Base-by-base conservation (phyloP, 2,329 filamentous ascomycete species). In the Fusarium falciforme region DNA sequence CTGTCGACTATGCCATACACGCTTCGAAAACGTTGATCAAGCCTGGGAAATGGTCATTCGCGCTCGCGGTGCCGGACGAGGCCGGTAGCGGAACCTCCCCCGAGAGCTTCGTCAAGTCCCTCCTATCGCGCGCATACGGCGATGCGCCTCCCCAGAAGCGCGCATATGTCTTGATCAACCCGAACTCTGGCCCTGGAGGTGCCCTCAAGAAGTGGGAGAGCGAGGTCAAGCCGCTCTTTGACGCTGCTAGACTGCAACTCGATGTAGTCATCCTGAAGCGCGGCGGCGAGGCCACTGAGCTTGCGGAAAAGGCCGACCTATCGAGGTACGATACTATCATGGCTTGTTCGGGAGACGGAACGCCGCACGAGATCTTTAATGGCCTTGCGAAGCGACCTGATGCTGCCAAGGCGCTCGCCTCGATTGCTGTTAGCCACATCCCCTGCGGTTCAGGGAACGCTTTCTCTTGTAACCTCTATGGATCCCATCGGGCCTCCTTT, bases 391-490 rank as follows among this genome's bases (percentile, higher is more conserved):
- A 91, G 82, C 91, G 94, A 42, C 80, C 88, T 6, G 93, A 98
- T 82, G 95, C 95, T 22, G 86, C 87, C 35, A 88, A 88, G 64
- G 96, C 96, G 0, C 84, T 99, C 69, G 85, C 87, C 25, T 93
- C 92, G 78, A 84, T 98, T 16, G 94, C 96, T 1, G 91, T 99
- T 2, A 92, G 92, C 25, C 94, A 98, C 79, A 88, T 99, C 38
- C 96, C 96, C 2, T 97, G 95, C 79, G 96, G 96, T 16, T 96
- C 94, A 59, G 96, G 96, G 7, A 99, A 99, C 82, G 96, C 94
- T 25, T 93, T 98, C 91, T 93, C 94, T 72, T 92, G 93, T 85
- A 98, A 98, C 81, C 84, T 97, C 55, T 94, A 94, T 75, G 96
- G 96, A 6, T 95, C 95, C 1, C 89, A 92, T 72, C 91, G 89